Base-by-base conservation (phyloP, 805 yeast genomes). In the Kodamaea hsintzibuensis region DNA sequence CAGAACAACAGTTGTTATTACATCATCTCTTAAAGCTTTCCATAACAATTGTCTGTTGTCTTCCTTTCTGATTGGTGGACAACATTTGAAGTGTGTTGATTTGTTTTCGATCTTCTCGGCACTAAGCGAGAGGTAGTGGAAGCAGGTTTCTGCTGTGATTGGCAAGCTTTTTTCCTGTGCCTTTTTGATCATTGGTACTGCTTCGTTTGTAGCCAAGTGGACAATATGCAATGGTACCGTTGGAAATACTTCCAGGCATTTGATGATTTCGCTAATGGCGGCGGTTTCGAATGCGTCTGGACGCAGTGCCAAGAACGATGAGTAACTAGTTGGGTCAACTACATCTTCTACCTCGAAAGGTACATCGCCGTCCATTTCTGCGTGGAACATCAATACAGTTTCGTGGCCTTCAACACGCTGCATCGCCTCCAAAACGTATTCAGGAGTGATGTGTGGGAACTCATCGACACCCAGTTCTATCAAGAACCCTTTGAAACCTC, bases 381-480 rank as follows among this genome's bases (percentile, higher is more conserved):
- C 97, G 65, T 92, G 98, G 75, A 93, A 92, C 90, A 93, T 85
- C 58, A 91, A 73, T 65, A 91, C 69, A 0, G 98, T 89, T 33
- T 82, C 78, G 43, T 82, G 69, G 3, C 82, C 87, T 51, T 85
- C 75, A 1, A 92, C 87, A 12, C 61, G 68, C 16, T 77, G 67
- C 82, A 93, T 80, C 7, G 96, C 97, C 52, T 75, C 65, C 42
- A 79, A 75, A 47, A 93, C 86, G 65, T 91, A 86, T 1, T 66
- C 66, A 16, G 87, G 81, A 40, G 77, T 78, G 51, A 92, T 86
- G 59, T 88, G 89, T 1, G 98, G 98, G 68, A 93, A 92, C 70
- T 92, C 98, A 50, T 91, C 96, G 17, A 93, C 98, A n/a, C 98
- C 97, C 44, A 95, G 86, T 60, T 92, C 96, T 64, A 92, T 91